phyloP scores from a whole-genome alignment of 176 grass and related monocot species.

The Oropetium thomaeum region DNA sequence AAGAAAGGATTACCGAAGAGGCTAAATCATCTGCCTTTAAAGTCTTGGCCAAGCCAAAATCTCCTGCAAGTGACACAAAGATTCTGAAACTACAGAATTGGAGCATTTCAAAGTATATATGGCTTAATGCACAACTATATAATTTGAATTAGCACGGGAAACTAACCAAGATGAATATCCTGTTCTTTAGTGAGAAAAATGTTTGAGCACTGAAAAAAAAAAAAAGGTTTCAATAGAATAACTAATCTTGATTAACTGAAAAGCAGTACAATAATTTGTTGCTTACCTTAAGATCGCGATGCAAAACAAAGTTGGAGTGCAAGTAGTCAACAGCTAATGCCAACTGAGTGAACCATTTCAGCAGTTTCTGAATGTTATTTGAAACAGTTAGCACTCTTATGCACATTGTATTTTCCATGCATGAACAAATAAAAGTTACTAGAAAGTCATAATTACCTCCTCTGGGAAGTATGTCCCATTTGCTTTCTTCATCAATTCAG shows the following conservation, averaged over 20 bases:
- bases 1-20: constrained; percentile 67
- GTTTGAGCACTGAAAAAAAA: constrained; percentile 88
- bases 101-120: constrained; percentile 3
- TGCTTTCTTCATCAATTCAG: constrained; percentile 95
- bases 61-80: constrained; percentile 58
- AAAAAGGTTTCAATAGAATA: not conserved
- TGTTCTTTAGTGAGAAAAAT: constrained; percentile 99
- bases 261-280: not conserved
- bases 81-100: constrained; percentile 33
- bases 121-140: not conserved
- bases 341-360: constrained; percentile 95
- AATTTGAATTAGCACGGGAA: constrained; percentile 29
- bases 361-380: constrained; percentile 65
- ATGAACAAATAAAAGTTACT: not conserved
- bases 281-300: constrained; percentile 90
- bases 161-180: constrained; percentile 92
- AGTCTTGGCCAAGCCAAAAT: constrained; percentile 99
- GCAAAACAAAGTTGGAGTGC: constrained; percentile 97
- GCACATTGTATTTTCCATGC: constrained; percentile 1
- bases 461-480: constrained; percentile 92
- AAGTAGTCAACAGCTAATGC: constrained; percentile 91
- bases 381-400: constrained; percentile 32
- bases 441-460: constrained; percentile 52
- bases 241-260: not conserved
- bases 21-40: constrained; percentile 93